phyloP scores from a whole-genome alignment of 177 flowering plant genomes.

The Vitis hybrid region DNA sequence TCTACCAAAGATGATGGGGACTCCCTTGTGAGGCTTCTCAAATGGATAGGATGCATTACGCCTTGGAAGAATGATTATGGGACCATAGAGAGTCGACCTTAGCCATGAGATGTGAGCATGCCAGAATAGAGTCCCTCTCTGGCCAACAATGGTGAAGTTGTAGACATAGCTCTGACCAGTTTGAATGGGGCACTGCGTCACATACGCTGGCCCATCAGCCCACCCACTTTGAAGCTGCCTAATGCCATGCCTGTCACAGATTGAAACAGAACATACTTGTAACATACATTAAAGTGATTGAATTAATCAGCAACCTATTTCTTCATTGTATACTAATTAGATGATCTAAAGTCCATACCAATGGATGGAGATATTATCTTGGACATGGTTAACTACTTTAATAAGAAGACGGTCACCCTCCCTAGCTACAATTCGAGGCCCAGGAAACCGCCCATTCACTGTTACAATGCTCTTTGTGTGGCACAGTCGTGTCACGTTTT shows the following conservation, averaged over 20 bases:
- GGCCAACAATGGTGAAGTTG: conserved; percentile 35
- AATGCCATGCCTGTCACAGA: conserved; percentile 32
- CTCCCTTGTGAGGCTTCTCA: conserved; percentile 27
- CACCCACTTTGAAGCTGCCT: conserved; percentile 30
- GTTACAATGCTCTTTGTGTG: conserved; percentile 34
- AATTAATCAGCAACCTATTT: too few species aligned
- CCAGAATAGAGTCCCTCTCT: conserved; percentile 35
- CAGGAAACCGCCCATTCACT: conserved; percentile 36
- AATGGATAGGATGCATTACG: conserved; percentile 24
- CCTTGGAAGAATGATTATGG: conserved; percentile 26
- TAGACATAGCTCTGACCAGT: conserved; percentile 33
- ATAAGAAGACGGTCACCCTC: conserved; percentile 35
- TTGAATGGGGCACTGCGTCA: conserved; percentile 37
- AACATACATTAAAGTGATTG: too few species aligned
- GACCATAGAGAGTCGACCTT: conserved; percentile 28
- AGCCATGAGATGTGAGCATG: conserved; percentile 41
- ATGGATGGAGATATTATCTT: conserved; percentile 33
- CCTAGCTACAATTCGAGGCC: conserved; percentile 33
- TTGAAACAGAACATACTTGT: too few species aligned
- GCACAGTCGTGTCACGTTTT: conserved; percentile 34
- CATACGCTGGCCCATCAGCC: conserved; percentile 40
- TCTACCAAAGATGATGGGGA: conserved; percentile 53
- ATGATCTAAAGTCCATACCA: conserved; percentile 15
- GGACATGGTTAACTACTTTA: conserved; percentile 32
- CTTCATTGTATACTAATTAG: too few species aligned